Percentiles rank a stretch among this genome's conserved stretches.
Evolutionary conservation across 1,284 basidiomycete species (phyloP).

Genomic region (Cryptococcus sp.): DNA sequence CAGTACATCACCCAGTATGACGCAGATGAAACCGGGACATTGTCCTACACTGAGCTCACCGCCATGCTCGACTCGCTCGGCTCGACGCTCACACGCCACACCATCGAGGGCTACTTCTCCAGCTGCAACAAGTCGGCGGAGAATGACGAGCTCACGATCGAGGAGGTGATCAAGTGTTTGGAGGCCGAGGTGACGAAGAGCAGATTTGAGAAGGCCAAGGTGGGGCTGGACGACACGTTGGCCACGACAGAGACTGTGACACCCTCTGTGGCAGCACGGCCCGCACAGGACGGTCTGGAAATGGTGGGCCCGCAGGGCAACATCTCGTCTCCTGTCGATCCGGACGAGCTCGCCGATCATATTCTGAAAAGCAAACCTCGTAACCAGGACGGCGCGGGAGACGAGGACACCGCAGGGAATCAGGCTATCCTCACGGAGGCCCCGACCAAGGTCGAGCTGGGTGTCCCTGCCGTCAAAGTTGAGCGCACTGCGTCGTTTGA

Average conservation of each 20-base stretch:
- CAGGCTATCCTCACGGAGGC: conserved; percentile 7
- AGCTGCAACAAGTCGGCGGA: conserved; percentile 65
- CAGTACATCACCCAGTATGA: conserved; percentile 90
- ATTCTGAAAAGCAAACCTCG: conserved; percentile 28
- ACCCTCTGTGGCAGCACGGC: conserved; percentile 30
- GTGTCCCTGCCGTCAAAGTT: conserved; percentile 33
- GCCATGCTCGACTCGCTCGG: conserved; percentile 98
- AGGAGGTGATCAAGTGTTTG: conserved; percentile 70
- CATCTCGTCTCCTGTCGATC: conserved; percentile 31
- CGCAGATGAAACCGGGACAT: conserved; percentile 70
- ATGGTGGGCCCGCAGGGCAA: conserved; percentile 33
- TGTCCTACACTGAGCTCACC: conserved; percentile 82
- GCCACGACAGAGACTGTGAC: conserved; percentile 18
- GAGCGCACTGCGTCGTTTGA: conserved; percentile 21
- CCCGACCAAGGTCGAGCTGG: neutral
- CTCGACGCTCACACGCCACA: conserved; percentile 78
- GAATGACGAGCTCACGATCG: conserved; percentile 68
- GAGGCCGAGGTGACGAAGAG: conserved; percentile 75
- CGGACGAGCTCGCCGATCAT: conserved; percentile 36
- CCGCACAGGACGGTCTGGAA: conserved; percentile 31
- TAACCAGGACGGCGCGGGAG: conserved; percentile 11
- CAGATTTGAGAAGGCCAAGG: conserved; percentile 62
- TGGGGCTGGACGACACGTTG: conserved; percentile 18
- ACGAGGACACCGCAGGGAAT: conserved; percentile 24
- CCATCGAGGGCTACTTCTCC: conserved; percentile 76